Percentiles rank a stretch among this genome's conserved stretches.
These are phyloP conservation scores for Candida railenensis DNA, from an alignment of 805 yeast genomes.

Conservation along the genomic window DNA sequence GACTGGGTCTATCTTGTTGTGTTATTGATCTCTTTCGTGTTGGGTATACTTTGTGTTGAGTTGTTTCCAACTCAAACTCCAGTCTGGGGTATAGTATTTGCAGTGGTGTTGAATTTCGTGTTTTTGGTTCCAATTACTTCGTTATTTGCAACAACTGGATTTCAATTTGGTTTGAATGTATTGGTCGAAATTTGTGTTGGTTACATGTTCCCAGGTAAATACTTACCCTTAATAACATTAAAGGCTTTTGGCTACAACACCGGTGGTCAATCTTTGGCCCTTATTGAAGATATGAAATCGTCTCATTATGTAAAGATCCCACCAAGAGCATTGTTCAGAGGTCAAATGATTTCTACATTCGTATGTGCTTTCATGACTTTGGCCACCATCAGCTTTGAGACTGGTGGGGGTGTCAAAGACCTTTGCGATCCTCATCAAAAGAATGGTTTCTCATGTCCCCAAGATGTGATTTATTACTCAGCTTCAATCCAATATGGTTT, in stretches of 20 bases:
- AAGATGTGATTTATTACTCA: conserved; percentile 38
- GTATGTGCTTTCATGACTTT: conserved; percentile 20
- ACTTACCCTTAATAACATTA: conserved; percentile 19
- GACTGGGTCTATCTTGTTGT: conserved; percentile 10
- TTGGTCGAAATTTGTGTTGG: conserved; percentile 21
- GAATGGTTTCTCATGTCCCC: conserved; percentile 25
- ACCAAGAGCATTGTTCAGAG: conserved; percentile 39
- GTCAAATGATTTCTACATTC: conserved; percentile 22
- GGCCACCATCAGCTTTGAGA: conserved; percentile 20
- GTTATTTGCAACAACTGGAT: conserved; percentile 14
- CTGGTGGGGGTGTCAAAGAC: conserved; percentile 13
- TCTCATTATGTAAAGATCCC: conserved; percentile 40
- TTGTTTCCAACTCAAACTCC: conserved; percentile 41
- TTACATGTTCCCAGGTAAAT: conserved; percentile 50
- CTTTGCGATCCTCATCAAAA: conserved; percentile 18
- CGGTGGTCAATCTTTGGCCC: conserved; percentile 30
- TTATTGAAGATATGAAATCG: conserved; percentile 28
- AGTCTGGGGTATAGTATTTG: conserved; percentile 31
- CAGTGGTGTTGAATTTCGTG: conserved; percentile 21
- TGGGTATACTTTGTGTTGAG: conserved; percentile 41
- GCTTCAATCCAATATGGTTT: conserved; percentile 50
- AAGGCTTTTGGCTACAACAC: conserved; percentile 26
- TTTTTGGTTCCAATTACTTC: conserved; percentile 20
- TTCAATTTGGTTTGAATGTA: conserved; percentile 14
- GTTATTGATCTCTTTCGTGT: conserved; percentile 5